Evolutionary conservation across 345 rosid species (phyloP).

Genomic region (Eucalyptus leucophloia): DNA sequence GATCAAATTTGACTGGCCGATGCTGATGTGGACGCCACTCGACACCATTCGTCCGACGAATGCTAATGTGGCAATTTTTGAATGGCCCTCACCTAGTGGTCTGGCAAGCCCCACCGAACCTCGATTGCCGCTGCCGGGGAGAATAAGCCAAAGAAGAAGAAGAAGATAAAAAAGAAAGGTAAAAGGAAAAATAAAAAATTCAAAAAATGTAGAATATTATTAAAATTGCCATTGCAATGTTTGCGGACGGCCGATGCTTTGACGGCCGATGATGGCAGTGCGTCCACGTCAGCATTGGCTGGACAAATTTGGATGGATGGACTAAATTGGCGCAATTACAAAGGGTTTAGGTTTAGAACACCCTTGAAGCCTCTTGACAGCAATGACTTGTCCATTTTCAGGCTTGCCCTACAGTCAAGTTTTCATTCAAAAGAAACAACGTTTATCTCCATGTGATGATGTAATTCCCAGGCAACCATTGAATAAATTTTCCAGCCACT

Average conservation of each 20-base stretch:
- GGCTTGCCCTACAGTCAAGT: slow-evolving; percentile 2
- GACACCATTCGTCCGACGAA: rapidly evolving
- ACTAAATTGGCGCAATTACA: rapidly evolving
- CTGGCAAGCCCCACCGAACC: rapidly evolving
- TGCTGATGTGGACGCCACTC: rapidly evolving
- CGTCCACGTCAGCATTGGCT: rapidly evolving
- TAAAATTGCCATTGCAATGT: rapidly evolving
- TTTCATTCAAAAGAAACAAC: neutral
- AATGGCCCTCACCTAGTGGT: rapidly evolving
- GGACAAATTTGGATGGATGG: too few species aligned
- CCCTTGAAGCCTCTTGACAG: neutral
- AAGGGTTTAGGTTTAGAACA: neutral
- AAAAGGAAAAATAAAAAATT: too few species aligned
- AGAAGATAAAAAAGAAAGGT: too few species aligned
- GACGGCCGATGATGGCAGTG: too few species aligned
- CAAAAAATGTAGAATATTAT: rapidly evolving
- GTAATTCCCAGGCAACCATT: neutral
- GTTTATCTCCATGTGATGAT: neutral
- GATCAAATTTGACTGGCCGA: rapidly evolving
- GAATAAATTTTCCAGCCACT: neutral
- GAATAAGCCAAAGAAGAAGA: too few species aligned
- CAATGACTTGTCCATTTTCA: slow-evolving; percentile 18
- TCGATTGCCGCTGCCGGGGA: rapidly evolving
- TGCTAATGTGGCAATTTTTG: rapidly evolving
- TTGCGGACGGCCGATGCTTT: rapidly evolving